Evolutionary conservation across 768 basidiomycete genomes (phyloP).

Genomic region (Lactarius pseudohatsudake): DNA sequence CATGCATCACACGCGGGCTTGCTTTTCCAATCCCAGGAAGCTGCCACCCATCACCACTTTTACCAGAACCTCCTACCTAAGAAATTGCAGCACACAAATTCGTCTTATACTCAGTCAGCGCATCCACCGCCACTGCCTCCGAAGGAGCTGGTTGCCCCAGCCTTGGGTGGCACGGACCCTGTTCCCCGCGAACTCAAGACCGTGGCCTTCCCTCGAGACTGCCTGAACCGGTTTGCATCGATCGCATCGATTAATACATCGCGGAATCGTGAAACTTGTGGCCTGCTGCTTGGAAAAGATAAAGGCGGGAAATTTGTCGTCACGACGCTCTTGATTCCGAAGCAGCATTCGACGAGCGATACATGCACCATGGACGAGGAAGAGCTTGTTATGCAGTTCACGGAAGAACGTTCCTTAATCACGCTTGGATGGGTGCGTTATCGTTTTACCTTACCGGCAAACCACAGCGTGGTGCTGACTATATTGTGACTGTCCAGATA

Average conservation of each 20-base stretch:
- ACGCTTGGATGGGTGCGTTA: constrained; percentile 86
- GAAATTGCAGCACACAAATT: constrained; percentile 22
- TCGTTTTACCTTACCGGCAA: constrained; percentile 7
- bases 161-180: constrained; percentile 36
- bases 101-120: not conserved
- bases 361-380: constrained; percentile 94
- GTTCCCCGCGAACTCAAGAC: constrained; percentile 51
- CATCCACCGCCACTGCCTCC: constrained; percentile 36
- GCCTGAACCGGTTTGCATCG: constrained; percentile 71
- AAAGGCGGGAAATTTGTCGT: constrained; percentile 62
- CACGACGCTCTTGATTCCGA: constrained; percentile 85
- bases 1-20: constrained; percentile 24
- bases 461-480: constrained; percentile 9
- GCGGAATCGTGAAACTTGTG: constrained; percentile 83
- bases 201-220: constrained; percentile 68
- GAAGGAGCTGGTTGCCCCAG: constrained; percentile 35
- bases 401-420: constrained; percentile 75
- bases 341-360: constrained; percentile 83
- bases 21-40: constrained; percentile 27
- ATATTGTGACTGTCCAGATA: constrained; percentile 52
- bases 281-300: constrained; percentile 72
- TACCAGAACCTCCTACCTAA: constrained; percentile 24
- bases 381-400: constrained; percentile 82
- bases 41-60: constrained; percentile 29
- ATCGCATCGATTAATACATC: constrained; percentile 79